These are phyloP conservation scores for Pilaira anomala DNA, from an alignment of 192 early-diverging fungal genomes.

Conservation along the genomic window DNA sequence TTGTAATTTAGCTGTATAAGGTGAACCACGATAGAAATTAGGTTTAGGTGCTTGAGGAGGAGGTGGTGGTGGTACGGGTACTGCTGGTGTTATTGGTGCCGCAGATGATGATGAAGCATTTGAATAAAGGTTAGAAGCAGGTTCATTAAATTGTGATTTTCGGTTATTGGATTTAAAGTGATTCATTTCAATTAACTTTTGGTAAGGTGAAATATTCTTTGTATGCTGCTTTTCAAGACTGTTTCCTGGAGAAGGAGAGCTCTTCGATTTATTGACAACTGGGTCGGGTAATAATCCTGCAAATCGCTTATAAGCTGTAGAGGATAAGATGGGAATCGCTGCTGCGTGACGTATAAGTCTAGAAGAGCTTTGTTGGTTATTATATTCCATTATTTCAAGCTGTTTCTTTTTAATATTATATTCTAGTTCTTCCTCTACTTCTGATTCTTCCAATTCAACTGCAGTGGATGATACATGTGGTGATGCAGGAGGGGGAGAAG, in stretches of 20 bases:
- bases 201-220: background rate
- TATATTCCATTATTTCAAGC: background rate
- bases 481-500: background rate
- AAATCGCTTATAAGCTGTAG: slow-evolving; percentile 11
- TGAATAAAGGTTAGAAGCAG: background rate
- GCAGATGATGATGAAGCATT: background rate
- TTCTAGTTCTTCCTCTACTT: background rate
- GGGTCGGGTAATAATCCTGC: slow-evolving; percentile 16
- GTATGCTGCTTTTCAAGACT: background rate
- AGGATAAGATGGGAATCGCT: slow-evolving; percentile 6
- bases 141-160: background rate
- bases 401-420: background rate
- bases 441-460: background rate
- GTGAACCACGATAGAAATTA: slow-evolving; percentile 16
- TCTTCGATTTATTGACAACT: slow-evolving; percentile 19
- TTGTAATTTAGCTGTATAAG: slow-evolving; percentile 9
- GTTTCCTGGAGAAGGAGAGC: slow-evolving; percentile 16
- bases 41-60: background rate
- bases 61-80: background rate
- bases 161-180: background rate
- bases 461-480: no score
- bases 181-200: slow-evolving; percentile 1
- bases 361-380: background rate
- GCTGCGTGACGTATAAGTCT: slow-evolving; percentile 2
- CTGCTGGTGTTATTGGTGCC: background rate